Conservation (phyloP, 2,329 filamentous ascomycete genomes). For the Pyrenochaeta sp. region DNA sequence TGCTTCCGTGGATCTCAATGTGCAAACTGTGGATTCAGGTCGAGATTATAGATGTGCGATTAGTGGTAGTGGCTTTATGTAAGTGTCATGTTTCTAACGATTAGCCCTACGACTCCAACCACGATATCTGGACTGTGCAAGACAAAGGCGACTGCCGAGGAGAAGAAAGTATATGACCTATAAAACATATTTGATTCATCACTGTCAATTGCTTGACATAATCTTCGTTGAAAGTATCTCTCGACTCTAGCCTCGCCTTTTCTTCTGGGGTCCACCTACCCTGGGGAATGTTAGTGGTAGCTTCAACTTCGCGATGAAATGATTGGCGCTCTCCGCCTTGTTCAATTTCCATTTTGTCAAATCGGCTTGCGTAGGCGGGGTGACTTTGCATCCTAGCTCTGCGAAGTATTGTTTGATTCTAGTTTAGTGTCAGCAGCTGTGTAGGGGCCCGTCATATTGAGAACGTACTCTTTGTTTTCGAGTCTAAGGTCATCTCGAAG, state of each 20-base stretch:
- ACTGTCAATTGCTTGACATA: neutral
- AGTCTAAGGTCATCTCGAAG: conserved; percentile 76
- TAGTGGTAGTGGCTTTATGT: neutral
- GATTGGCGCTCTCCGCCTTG: conserved; percentile 67
- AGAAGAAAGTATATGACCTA: no score
- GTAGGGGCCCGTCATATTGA: no score
- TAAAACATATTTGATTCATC: neutral
- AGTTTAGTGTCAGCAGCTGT: conserved; percentile 12
- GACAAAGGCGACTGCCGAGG: no score
- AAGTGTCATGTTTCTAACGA: neutral
- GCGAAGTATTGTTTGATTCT: conserved; percentile 73
- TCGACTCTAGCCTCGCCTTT: conserved; percentile 23
- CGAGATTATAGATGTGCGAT: neutral
- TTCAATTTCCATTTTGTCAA: conserved; percentile 64
- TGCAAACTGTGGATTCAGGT: neutral
- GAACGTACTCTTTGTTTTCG: conserved; percentile 68
- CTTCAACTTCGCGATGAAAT: conserved; percentile 73
- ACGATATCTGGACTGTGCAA: neutral
- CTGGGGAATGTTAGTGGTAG: conserved; percentile 87
- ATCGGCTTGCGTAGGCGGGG: conserved; percentile 57
- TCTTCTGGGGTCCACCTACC: conserved; percentile 36
- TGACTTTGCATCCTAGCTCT: conserved; percentile 76
- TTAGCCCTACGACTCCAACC: neutral
- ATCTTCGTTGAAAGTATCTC: neutral
- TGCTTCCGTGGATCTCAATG: conserved; percentile 9